Conservation (phyloP, 2,329 filamentous ascomycete species). For the Paecilomyces fulvus region DNA sequence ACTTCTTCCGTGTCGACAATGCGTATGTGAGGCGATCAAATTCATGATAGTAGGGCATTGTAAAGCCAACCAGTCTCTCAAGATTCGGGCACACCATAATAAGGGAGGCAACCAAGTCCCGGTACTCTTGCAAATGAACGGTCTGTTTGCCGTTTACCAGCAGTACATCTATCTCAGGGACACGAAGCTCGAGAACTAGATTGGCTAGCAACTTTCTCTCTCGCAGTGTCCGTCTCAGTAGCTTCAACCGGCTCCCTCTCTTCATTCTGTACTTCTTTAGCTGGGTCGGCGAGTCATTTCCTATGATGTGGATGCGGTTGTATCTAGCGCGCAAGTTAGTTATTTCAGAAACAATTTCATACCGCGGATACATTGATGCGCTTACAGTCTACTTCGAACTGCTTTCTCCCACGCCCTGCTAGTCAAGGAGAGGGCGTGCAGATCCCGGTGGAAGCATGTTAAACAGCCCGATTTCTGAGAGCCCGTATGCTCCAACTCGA, state of each 20-base stretch:
- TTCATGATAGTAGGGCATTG: conserved; percentile 44
- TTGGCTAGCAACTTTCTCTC: conserved; percentile 43
- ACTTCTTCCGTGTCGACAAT: conserved; percentile 44
- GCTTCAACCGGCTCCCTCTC: conserved; percentile 43
- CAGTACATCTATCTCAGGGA: conserved; percentile 41
- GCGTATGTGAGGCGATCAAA: conserved; percentile 50
- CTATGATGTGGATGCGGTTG: conserved; percentile 40
- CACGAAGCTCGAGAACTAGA: conserved; percentile 45
- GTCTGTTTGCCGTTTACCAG: conserved; percentile 33
- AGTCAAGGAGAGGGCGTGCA: conserved; percentile 45
- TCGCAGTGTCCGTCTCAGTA: conserved; percentile 47
- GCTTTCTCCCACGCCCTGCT: conserved; percentile 49
- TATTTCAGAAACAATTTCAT: background rate
- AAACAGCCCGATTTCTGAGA: conserved; percentile 37
- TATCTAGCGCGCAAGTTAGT: conserved; percentile 33
- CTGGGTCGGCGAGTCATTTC: conserved; percentile 38
- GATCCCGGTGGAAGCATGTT: conserved; percentile 47
- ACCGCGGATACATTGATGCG: background rate
- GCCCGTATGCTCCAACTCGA: conserved; percentile 39
- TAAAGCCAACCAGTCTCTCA: conserved; percentile 46
- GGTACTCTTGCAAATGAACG: conserved; percentile 39
- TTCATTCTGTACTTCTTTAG: conserved; percentile 42
- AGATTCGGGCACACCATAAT: conserved; percentile 53
- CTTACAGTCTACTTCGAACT: conserved; percentile 44
- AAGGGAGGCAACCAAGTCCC: conserved; percentile 46